These are phyloP conservation scores for Apiospora kogelbergensis DNA, from an alignment of 2,329 filamentous ascomycete genomes.

Conservation along the genomic window DNA sequence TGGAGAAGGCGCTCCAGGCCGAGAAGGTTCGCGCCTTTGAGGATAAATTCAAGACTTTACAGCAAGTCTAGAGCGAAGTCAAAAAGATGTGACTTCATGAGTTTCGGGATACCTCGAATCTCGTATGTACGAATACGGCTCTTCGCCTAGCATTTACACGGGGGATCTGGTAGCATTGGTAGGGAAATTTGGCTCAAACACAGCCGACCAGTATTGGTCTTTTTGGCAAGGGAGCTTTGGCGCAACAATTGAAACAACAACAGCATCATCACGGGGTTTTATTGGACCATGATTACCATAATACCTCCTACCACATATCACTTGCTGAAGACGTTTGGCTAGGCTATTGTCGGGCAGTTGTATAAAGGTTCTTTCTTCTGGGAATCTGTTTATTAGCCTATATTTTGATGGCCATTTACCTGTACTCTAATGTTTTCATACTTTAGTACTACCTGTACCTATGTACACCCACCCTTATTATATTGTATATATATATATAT, in stretches of 20 bases:
- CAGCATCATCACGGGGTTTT: not conserved
- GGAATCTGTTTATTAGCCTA: constrained; percentile 1
- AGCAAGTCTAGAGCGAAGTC: not conserved
- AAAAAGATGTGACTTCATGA: not conserved
- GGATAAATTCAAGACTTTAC: constrained; percentile 36
- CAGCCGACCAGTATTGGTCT: not conserved
- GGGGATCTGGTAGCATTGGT: not conserved
- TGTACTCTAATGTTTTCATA: constrained; percentile 8
- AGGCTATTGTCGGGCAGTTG: not conserved
- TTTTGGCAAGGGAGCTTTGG: not conserved
- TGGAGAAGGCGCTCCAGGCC: constrained; percentile 66
- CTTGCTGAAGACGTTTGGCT: not conserved
- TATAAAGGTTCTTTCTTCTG: not conserved
- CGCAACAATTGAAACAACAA: not conserved
- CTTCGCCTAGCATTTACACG: constrained; percentile 4
- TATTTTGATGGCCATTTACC: not conserved
- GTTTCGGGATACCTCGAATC: not conserved
- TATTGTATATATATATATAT: not conserved
- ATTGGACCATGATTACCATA: not conserved
- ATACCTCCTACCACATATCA: not conserved
- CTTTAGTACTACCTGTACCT: not conserved
- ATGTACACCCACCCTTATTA: not conserved
- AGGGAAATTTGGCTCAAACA: not conserved
- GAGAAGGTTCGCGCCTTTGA: constrained; percentile 60
- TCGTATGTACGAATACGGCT: not conserved